These are phyloP conservation scores for Sphagnum magellanicum DNA, from an alignment of 228 moss, liverwort and hornwort species.

Conservation along the genomic window DNA sequence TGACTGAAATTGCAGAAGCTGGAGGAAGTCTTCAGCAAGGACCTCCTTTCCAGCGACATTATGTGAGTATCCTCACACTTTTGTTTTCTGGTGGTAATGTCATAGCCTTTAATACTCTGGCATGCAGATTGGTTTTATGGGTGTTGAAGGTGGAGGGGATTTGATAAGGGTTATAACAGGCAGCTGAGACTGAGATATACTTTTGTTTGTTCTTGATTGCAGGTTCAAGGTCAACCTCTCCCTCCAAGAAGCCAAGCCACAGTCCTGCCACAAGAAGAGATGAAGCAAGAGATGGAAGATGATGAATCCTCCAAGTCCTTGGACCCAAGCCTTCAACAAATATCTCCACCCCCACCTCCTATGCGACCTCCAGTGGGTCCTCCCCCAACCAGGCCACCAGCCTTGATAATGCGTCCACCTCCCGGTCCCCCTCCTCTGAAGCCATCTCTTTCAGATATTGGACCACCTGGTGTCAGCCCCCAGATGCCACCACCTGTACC, in stretches of 20 bases:
- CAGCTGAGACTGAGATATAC: no score
- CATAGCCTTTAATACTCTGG: no score
- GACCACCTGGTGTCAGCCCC: constrained; percentile 70
- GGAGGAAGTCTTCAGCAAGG: constrained; percentile 18
- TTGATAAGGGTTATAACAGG: no score
- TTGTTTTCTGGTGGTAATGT: no score
- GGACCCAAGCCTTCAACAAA: constrained; percentile 37
- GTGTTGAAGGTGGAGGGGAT: no score
- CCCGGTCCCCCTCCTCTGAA: constrained; percentile 59
- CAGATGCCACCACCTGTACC: constrained; percentile 38
- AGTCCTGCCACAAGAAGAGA: constrained; percentile 27
- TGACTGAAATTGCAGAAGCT: constrained; percentile 19
- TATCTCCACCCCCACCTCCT: constrained; percentile 57
- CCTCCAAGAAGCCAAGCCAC: constrained; percentile 33
- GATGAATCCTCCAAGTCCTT: constrained; percentile 22
- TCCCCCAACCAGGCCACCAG: constrained; percentile 49
- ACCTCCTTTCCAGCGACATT: constrained; percentile 7
- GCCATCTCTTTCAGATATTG: constrained; percentile 38
- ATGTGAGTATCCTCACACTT: background rate
- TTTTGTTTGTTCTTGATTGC: constrained; percentile 5
- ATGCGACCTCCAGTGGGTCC: constrained; percentile 60
- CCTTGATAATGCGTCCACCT: constrained; percentile 65
- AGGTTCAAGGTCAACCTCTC: constrained; percentile 52
- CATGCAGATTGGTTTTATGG: no score
- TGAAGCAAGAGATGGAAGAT: constrained; percentile 20